Conservation (phyloP, 352 stramenopile species). For the Phytophthora pini region DNA sequence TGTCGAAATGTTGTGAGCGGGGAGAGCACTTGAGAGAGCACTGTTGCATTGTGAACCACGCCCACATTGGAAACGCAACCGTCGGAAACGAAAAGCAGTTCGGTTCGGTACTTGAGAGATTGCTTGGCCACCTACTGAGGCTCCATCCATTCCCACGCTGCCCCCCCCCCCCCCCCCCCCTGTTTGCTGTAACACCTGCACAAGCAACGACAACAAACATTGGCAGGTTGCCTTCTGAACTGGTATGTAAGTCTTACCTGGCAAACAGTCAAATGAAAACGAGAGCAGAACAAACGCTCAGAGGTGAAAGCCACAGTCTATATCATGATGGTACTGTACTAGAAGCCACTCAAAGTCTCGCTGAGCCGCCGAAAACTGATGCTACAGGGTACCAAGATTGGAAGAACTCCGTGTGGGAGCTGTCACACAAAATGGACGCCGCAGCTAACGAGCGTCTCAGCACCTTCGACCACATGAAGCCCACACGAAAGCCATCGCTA, state of each 20-base stretch:
- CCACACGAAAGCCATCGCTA: constrained; percentile 3
- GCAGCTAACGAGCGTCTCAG: constrained; percentile 2
- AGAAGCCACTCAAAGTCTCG: background rate
- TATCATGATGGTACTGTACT: constrained; percentile 19
- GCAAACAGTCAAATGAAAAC: background rate
- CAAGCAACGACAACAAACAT: no score
- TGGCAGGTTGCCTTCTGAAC: background rate
- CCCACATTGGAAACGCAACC: background rate
- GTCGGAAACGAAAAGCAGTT: background rate
- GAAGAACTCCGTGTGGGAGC: background rate
- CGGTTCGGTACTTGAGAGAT: constrained; percentile 4
- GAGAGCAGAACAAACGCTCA: background rate
- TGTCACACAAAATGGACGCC: background rate
- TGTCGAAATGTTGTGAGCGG: background rate
- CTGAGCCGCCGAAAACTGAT: background rate
- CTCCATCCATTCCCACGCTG: no score
- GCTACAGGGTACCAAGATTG: background rate
- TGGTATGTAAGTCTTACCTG: background rate
- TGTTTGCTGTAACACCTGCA: no score
- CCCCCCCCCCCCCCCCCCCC: no score
- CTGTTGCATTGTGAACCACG: background rate
- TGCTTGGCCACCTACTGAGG: constrained; percentile 1
- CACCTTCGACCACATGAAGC: constrained; percentile 1
- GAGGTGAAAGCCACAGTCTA: constrained; percentile 9
- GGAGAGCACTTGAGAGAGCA: background rate